Conservation (phyloP, 164 flowering plant species). For the Paratinospora sagittata region DNA sequence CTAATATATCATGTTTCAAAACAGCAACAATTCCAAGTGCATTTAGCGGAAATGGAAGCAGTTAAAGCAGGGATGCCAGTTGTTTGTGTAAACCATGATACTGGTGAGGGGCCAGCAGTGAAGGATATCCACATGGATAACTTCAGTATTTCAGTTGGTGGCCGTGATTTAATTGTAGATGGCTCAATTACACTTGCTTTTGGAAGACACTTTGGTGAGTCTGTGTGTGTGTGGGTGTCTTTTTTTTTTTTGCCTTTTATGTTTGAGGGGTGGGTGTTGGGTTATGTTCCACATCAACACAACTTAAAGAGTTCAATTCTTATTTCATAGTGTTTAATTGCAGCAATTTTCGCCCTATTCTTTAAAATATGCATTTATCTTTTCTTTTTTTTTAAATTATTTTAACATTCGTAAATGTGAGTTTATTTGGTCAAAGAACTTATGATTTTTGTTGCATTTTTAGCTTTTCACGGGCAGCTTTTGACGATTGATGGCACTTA, state of each 20-base stretch:
- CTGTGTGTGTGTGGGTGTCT: neutral
- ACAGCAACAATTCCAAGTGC: conserved; percentile 82
- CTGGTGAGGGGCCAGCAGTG: conserved; percentile 49
- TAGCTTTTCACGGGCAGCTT: neutral
- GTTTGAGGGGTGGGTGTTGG: neutral
- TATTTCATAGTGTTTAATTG: neutral
- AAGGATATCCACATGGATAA: conserved; percentile 93
- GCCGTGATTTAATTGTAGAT: conserved; percentile 92
- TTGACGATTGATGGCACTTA: neutral
- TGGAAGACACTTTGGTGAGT: conserved; percentile 95
- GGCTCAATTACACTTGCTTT: conserved; percentile 76
- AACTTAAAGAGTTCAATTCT: neutral
- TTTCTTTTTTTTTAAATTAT: neutral
- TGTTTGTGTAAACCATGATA: conserved; percentile 72
- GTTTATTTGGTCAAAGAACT: no score
- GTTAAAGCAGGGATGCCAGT: conserved; percentile 94
- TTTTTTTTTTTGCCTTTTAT: neutral
- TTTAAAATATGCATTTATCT: conserved; percentile 2
- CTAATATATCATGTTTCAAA: neutral
- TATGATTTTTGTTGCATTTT: no score
- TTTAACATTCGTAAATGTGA: no score
- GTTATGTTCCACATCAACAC: neutral
- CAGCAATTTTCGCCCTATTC: neutral
- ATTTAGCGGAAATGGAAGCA: conserved; percentile 96
- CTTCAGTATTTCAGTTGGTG: conserved; percentile 91